These are phyloP conservation scores for Ophiostoma piceae DNA, from an alignment of 2,329 filamentous ascomycete species.

Conservation along the genomic window DNA sequence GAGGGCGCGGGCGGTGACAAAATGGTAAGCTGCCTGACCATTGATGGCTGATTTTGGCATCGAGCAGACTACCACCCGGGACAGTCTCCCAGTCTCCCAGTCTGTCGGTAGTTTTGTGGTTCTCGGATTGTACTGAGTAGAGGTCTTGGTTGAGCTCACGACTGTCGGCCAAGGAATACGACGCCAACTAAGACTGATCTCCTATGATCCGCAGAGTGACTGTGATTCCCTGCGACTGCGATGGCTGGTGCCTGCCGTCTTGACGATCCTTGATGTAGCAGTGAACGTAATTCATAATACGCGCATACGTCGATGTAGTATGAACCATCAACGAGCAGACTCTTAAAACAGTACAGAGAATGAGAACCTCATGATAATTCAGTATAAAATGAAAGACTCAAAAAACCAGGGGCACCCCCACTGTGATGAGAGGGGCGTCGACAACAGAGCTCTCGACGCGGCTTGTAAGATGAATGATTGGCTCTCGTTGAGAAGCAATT, in stretches of 20 bases:
- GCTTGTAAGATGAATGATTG: background rate
- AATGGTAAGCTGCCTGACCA: constrained; percentile 4
- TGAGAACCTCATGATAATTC: background rate
- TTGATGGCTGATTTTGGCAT: background rate
- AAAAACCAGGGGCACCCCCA: background rate
- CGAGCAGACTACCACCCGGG: background rate
- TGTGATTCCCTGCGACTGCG: background rate
- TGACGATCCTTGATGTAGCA: background rate
- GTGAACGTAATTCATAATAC: background rate
- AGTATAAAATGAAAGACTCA: too few species aligned
- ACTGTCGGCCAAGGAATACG: background rate
- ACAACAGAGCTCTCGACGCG: background rate
- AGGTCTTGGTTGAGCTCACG: background rate
- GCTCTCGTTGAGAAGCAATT: background rate
- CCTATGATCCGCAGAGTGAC: background rate
- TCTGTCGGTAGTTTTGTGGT: background rate
- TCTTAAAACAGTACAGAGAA: background rate
- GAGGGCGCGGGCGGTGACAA: background rate
- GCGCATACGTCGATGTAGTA: background rate
- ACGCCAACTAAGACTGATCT: background rate
- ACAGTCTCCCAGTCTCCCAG: background rate
- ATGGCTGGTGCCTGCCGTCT: background rate
- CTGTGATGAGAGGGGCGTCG: constrained; percentile 4
- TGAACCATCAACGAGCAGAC: background rate
- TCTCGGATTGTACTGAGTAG: background rate